phyloP scores from a whole-genome alignment of 208 protist species.

The Wallacemonas sp. region DNA sequence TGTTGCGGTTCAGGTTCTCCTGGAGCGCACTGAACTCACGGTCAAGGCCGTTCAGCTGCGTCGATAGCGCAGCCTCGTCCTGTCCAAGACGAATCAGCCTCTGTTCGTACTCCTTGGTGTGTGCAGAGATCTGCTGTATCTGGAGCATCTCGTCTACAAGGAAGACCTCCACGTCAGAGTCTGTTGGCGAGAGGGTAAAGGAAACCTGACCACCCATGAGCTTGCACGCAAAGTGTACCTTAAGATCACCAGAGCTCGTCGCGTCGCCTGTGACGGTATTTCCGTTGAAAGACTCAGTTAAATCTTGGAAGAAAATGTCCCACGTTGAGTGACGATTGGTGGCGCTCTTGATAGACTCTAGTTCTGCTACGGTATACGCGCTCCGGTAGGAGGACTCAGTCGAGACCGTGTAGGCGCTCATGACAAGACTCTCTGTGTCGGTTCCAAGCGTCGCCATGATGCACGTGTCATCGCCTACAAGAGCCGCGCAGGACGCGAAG shows the following conservation, averaged over 20 bases:
- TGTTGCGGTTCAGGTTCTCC: slow-evolving; percentile 60
- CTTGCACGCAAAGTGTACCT: neutral
- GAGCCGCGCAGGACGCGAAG: slow-evolving; percentile 50
- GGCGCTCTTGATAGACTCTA: slow-evolving; percentile 32
- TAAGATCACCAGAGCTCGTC: slow-evolving; percentile 3
- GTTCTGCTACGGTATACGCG: slow-evolving; percentile 42
- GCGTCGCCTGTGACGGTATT: slow-evolving; percentile 17
- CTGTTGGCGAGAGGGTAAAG: slow-evolving; percentile 28
- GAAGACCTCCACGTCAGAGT: slow-evolving; percentile 40
- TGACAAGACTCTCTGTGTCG: slow-evolving; percentile 37
- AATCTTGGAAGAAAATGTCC: slow-evolving; percentile 56
- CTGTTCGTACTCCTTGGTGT: slow-evolving; percentile 67
- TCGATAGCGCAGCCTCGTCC: slow-evolving; percentile 35
- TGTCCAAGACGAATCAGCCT: slow-evolving; percentile 32
- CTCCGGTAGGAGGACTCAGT: slow-evolving; percentile 45
- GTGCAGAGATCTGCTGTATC: slow-evolving; percentile 39
- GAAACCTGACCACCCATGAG: slow-evolving; percentile 19
- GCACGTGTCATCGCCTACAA: slow-evolving; percentile 32
- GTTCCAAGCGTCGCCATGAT: slow-evolving; percentile 72
- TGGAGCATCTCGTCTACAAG: slow-evolving; percentile 51
- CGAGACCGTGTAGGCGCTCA: slow-evolving; percentile 46
- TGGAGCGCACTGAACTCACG: slow-evolving; percentile 67
- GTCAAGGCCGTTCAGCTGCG: slow-evolving; percentile 56
- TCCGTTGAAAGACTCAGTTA: slow-evolving; percentile 50
- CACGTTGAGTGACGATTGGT: slow-evolving; percentile 49